Percentiles rank a stretch among this genome's conserved stretches.
Conservation (phyloP, 2,329 filamentous ascomycete genomes). For the Fusarium sororula region DNA sequence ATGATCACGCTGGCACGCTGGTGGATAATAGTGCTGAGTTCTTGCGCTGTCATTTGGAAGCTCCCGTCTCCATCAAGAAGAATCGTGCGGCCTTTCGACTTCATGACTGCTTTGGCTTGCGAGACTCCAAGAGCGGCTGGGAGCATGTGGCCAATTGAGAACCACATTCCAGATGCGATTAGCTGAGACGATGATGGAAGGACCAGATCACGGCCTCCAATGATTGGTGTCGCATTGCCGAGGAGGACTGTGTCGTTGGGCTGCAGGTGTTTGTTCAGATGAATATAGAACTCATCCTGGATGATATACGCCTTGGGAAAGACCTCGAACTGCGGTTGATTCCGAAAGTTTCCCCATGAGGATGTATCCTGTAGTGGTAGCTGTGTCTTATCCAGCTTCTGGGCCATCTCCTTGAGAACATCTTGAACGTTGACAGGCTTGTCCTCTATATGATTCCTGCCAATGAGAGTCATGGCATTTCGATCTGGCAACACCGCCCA, state of each 20-base stretch:
- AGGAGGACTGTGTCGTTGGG: not conserved
- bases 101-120: not conserved
- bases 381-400: fast-evolving
- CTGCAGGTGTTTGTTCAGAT: not conserved
- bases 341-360: not conserved
- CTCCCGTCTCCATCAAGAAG: conserved; percentile 8
- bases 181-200: not conserved
- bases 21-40: conserved; percentile 13
- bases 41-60: conserved; percentile 14
- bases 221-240: conserved; percentile 13
- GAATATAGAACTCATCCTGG: conserved; percentile 5
- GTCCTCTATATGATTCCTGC: not conserved
- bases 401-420: not conserved
- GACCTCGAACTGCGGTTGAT: not conserved
- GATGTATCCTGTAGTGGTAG: not conserved
- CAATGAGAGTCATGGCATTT: not conserved
- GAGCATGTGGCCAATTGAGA: conserved; percentile 13
- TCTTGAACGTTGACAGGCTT: not conserved
- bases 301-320: not conserved
- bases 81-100: not conserved
- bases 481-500: not conserved
- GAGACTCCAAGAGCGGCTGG: conserved; percentile 1
- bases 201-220: conserved; percentile 2
- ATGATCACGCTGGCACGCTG: not conserved
- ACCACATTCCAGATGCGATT: conserved; percentile 19